Evolutionary conservation across 179 eudicot species (phyloP).

Genomic region (Dionaea muscipula): DNA sequence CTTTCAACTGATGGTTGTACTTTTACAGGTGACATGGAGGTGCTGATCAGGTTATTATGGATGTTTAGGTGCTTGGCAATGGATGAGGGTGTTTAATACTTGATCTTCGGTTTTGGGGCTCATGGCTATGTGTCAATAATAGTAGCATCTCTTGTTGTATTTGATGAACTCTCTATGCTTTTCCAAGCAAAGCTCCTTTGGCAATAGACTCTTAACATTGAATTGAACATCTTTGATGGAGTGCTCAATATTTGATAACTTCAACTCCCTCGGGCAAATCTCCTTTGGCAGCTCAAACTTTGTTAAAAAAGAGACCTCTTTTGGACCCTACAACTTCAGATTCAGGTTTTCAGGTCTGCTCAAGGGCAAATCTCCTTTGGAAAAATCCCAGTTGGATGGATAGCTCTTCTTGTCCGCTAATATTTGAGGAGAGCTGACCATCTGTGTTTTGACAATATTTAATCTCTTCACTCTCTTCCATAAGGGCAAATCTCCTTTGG

Average conservation of each 20-base stretch:
- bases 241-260: conserved; percentile 1
- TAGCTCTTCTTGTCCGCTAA: conserved; percentile 10
- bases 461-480: conserved; percentile 10
- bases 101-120: not conserved
- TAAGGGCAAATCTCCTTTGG: conserved; percentile 18
- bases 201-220: conserved; percentile 17
- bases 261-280: conserved; percentile 49
- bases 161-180: conserved; percentile 9
- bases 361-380: conserved; percentile 56
- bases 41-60: conserved; percentile 23
- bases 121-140: no score
- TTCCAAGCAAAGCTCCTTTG: conserved; percentile 45
- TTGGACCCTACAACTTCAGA: conserved; percentile 3
- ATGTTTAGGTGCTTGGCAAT: conserved; percentile 17
- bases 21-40: conserved; percentile 33
- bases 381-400: conserved; percentile 20
- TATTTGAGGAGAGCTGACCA: conserved; percentile 13
- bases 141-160: conserved; percentile 18
- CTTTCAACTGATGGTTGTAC: not conserved
- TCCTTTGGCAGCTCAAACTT: conserved; percentile 36
- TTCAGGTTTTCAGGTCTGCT: conserved; percentile 15
- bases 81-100: conserved; percentile 10
- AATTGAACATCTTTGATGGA: not conserved
- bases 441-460: conserved; percentile 13
- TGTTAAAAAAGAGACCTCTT: conserved; percentile 11